These are phyloP conservation scores for Spergularia azorica DNA, from an alignment of 179 eudicot genomes.

Conservation along the genomic window DNA sequence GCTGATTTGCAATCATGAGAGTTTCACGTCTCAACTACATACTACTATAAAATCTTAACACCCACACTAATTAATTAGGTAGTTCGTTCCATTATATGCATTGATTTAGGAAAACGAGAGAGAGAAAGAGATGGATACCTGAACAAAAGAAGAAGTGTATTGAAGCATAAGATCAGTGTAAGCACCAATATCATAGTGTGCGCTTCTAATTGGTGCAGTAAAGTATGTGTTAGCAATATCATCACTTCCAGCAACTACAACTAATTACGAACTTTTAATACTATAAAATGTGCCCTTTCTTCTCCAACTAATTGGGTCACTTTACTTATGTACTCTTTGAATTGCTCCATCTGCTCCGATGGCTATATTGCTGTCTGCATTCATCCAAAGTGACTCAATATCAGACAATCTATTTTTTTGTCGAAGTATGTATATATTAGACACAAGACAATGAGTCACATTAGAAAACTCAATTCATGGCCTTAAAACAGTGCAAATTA, in stretches of 20 bases:
- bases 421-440: no score
- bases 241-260: slow-evolving; percentile 62
- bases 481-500: no score
- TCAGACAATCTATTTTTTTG: no score
- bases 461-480: no score
- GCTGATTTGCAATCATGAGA: no score
- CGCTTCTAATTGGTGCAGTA: slow-evolving; percentile 30
- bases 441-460: no score
- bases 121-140: slow-evolving; percentile 19
- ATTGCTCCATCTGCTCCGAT: slow-evolving; percentile 44
- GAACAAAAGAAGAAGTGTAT: slow-evolving; percentile 33
- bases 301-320: slow-evolving; percentile 52
- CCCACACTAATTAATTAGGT: no score
- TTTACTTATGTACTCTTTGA: slow-evolving; percentile 56
- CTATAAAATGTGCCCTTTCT: slow-evolving; percentile 36
- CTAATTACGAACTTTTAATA: slow-evolving; percentile 40
- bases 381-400: no score
- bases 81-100: no score
- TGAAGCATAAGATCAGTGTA: slow-evolving; percentile 38
- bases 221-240: slow-evolving; percentile 78
- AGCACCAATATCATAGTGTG: slow-evolving; percentile 44
- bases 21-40: no score
- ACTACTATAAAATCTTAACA: no score
- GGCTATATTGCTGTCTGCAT: slow-evolving; percentile 46
- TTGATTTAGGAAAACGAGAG: no score